Percentiles rank a stretch among this genome's conserved stretches.
phyloP scores from a whole-genome alignment of 2,329 filamentous ascomycete genomes.

The Fusarium sp. region DNA sequence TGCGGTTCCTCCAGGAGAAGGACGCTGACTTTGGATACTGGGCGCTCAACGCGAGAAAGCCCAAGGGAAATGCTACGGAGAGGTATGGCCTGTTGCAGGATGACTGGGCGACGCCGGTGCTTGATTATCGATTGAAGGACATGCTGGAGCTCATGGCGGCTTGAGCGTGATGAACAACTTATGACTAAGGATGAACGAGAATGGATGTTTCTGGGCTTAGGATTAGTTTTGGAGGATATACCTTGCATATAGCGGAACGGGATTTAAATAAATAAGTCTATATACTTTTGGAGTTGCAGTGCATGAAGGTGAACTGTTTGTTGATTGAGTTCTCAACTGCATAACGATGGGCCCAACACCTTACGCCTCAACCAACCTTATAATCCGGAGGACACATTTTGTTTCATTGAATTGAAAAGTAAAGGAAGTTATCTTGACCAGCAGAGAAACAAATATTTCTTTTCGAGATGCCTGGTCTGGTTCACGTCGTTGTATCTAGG shows the following conservation, averaged over 20 bases:
- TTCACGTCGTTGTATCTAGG: no score
- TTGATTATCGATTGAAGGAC: constrained; percentile 75
- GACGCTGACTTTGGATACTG: constrained; percentile 80
- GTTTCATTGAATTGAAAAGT: no score
- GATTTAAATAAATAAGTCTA: not conserved
- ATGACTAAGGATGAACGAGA: constrained; percentile 23
- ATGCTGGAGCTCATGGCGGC: constrained; percentile 68
- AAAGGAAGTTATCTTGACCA: no score
- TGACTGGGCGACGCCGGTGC: constrained; percentile 74
- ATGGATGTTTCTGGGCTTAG: constrained; percentile 1
- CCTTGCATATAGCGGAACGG: constrained; percentile 23
- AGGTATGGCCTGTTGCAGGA: constrained; percentile 73
- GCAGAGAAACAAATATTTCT: no score
- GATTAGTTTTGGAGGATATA: constrained; percentile 32
- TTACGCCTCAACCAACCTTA: no score
- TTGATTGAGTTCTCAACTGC: not conserved
- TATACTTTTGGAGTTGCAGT: no score
- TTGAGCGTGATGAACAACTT: constrained; percentile 14
- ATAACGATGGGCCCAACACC: no score
- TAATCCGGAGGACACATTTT: no score
- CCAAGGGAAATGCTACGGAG: constrained; percentile 69
- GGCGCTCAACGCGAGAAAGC: constrained; percentile 78
- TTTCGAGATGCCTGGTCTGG: no score
- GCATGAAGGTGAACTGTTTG: not conserved
- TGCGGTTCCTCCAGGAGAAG: constrained; percentile 69